Percentiles rank a stretch among this genome's conserved stretches.
Evolutionary conservation across 139 green algal genomes (phyloP).

Genomic region (Nannochloris sp.): DNA sequence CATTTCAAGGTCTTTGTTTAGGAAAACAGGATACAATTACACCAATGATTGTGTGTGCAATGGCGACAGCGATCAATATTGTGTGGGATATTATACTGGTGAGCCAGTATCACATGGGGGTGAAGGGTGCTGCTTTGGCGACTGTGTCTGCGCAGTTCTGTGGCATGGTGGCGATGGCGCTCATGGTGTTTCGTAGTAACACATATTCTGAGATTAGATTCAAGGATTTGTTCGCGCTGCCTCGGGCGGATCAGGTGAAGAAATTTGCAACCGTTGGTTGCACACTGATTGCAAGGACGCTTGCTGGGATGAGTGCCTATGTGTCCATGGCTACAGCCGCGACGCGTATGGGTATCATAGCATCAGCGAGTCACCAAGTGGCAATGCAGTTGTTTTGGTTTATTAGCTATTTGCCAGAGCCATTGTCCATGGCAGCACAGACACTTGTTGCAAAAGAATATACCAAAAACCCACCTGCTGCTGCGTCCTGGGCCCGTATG

Average conservation of each 20-base stretch:
- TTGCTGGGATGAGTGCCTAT: conserved; percentile 37
- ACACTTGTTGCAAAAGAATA: conserved; percentile 45
- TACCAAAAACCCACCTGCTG: background rate
- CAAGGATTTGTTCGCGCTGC: background rate
- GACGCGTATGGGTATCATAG: conserved; percentile 31
- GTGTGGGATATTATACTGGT: conserved; percentile 40
- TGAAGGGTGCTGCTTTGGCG: conserved; percentile 29
- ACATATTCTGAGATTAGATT: conserved; percentile 7
- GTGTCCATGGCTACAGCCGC: conserved; percentile 35
- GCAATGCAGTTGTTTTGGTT: conserved; percentile 59
- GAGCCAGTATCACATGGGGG: conserved; percentile 19
- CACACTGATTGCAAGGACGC: conserved; percentile 39
- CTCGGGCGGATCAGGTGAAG: conserved; percentile 14
- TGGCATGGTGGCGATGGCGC: background rate
- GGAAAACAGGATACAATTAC: conserved; percentile 53
- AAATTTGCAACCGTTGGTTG: conserved; percentile 23
- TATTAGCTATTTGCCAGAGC: conserved; percentile 52
- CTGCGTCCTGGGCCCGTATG: conserved; percentile 13
- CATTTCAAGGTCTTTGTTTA: conserved; percentile 50
- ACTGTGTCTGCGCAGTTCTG: conserved; percentile 37
- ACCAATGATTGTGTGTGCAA: conserved; percentile 39
- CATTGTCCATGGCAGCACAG: conserved; percentile 52
- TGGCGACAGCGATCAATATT: conserved; percentile 38
- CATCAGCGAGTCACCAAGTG: conserved; percentile 50
- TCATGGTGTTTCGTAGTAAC: conserved; percentile 13